These are phyloP conservation scores for Coemansia sp. DNA, from an alignment of 192 early-diverging fungal genomes.

Conservation along the genomic window DNA sequence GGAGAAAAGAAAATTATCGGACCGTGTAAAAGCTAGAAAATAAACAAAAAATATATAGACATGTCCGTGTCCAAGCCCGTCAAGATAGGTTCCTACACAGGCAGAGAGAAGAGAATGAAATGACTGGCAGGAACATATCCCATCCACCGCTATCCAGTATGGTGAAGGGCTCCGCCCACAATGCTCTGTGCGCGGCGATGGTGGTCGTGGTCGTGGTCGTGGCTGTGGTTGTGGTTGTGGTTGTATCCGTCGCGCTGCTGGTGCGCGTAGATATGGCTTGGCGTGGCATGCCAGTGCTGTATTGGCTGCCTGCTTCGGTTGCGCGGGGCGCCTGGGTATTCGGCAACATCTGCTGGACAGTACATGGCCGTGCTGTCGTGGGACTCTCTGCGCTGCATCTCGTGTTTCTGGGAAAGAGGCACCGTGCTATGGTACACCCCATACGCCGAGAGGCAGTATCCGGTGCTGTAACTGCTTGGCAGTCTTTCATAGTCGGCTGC, in stretches of 20 bases:
- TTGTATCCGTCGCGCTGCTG: slow-evolving; percentile 14
- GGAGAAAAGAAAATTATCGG: too few species aligned
- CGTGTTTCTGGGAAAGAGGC: neutral
- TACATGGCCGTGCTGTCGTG: slow-evolving; percentile 4
- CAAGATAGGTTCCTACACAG: too few species aligned
- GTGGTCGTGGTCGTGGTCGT: neutral
- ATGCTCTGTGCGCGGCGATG: neutral
- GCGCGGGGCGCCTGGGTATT: neutral
- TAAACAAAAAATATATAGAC: too few species aligned
- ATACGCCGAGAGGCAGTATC: slow-evolving; percentile 15
- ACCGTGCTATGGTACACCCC: slow-evolving; percentile 14
- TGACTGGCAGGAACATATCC: too few species aligned
- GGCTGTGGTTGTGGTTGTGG: neutral
- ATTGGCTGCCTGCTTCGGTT: slow-evolving; percentile 4
- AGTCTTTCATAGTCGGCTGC: neutral
- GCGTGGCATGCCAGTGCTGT: slow-evolving; percentile 18
- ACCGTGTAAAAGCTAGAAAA: too few species aligned
- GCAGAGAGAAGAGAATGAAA: too few species aligned
- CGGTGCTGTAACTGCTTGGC: slow-evolving; percentile 20
- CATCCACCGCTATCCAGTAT: neutral
- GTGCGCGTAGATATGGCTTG: slow-evolving; percentile 13
- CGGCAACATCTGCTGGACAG: neutral
- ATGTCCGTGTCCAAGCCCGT: too few species aligned
- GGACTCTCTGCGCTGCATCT: slow-evolving; percentile 17
- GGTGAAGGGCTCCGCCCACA: neutral